These are phyloP conservation scores for Selaginella tamariscina DNA, from an alignment of 75 land plant species.

Conservation along the genomic window DNA sequence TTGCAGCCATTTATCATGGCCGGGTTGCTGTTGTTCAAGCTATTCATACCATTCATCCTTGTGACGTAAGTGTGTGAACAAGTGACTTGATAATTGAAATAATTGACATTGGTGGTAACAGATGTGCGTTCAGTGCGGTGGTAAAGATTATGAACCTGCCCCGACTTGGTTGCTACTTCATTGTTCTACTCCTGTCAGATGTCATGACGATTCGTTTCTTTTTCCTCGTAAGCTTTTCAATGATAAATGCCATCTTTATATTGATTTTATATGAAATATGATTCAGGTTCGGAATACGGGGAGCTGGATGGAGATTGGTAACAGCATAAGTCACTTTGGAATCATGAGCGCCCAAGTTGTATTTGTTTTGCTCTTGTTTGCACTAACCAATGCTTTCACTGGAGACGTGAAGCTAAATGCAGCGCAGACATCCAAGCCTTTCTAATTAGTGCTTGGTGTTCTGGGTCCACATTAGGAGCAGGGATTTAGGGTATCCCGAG, in stretches of 20 bases:
- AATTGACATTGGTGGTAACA: conserved; percentile 22
- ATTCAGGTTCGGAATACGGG: conserved; percentile 87
- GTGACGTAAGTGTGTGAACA: conserved; percentile 96
- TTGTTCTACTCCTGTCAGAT: conserved; percentile 78
- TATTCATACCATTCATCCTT: conserved; percentile 86
- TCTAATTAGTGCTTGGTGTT: background rate
- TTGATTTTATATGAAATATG: no score
- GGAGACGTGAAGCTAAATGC: conserved; percentile 35
- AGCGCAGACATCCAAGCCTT: background rate
- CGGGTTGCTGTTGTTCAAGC: conserved; percentile 68
- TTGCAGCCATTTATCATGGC: conserved; percentile 92
- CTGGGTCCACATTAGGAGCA: no score
- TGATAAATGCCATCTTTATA: background rate
- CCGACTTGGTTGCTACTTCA: conserved; percentile 76
- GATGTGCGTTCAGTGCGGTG: conserved; percentile 82
- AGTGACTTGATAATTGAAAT: no score
- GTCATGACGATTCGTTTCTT: conserved; percentile 98
- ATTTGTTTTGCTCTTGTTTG: conserved; percentile 80
- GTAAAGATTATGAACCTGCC: conserved; percentile 59
- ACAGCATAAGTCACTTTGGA: conserved; percentile 97
- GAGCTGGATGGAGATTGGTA: conserved; percentile 98
- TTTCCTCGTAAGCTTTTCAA: conserved; percentile 56
- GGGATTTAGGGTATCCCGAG: no score
- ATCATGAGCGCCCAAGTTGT: conserved; percentile 97
- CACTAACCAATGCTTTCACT: conserved; percentile 69